These are phyloP conservation scores for Croton setiger DNA, from an alignment of 441 rosid species.

Conservation along the genomic window DNA sequence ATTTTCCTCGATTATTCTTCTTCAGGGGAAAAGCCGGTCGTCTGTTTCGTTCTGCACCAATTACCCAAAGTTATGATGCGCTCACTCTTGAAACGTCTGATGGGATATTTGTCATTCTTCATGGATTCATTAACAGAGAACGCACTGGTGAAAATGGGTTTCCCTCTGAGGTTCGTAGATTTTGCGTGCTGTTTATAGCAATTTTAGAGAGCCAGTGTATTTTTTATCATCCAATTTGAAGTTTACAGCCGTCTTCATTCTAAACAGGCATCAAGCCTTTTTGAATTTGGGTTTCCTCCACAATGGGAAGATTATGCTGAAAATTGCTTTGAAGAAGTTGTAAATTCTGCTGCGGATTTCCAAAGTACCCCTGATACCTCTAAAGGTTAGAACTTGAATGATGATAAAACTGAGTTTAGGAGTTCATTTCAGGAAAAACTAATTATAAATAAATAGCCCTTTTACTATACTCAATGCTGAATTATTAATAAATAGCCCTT, in stretches of 20 bases:
- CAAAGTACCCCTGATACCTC: conserved; percentile 13
- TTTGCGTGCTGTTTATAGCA: neutral
- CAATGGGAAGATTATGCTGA: conserved; percentile 54
- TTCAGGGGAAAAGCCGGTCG: conserved; percentile 41
- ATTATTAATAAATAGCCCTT: neutral
- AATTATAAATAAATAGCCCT: neutral
- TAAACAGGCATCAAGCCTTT: conserved; percentile 48
- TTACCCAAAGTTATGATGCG: conserved; percentile 45
- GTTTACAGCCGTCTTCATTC: neutral
- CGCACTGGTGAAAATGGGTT: conserved; percentile 56
- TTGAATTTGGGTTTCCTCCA: conserved; percentile 78
- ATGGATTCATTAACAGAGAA: conserved; percentile 50
- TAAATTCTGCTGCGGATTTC: neutral
- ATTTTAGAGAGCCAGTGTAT: neutral
- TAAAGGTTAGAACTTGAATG: neutral
- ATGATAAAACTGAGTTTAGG: neutral
- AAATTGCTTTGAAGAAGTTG: conserved; percentile 27
- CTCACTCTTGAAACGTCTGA: conserved; percentile 65
- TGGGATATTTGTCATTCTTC: conserved; percentile 44
- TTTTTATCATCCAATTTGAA: neutral
- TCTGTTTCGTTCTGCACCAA: conserved; percentile 63
- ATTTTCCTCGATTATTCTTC: neutral
- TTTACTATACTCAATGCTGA: neutral
- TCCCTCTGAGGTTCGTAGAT: conserved; percentile 41
- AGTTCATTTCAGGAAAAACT: conserved; percentile 3